phyloP scores from a whole-genome alignment of 73 alveolate species.

The Tetrahymena borealis region DNA sequence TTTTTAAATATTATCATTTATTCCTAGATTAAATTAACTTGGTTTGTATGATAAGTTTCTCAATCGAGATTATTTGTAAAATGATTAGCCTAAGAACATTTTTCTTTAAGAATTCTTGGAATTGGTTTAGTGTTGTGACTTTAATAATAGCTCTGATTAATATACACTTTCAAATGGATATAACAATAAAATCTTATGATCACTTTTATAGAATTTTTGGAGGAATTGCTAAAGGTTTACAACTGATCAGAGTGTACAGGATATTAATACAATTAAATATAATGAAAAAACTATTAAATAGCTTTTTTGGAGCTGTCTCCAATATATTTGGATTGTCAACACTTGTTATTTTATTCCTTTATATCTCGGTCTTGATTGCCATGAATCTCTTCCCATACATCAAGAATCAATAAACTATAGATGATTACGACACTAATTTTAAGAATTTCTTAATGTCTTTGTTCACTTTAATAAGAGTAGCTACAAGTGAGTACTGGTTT shows the following conservation, averaged over 20 bases:
- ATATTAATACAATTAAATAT: neutral
- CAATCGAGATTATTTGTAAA: neutral
- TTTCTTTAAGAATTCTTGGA: neutral
- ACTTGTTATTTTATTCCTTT: constrained; percentile 5
- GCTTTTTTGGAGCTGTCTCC: constrained; percentile 35
- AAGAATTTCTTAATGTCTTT: constrained; percentile 8
- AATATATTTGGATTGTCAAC: constrained; percentile 5
- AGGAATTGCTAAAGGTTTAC: constrained; percentile 8
- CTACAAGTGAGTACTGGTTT: constrained; percentile 29
- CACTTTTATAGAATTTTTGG: neutral
- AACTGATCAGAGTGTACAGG: constrained; percentile 14
- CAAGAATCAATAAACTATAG: neutral
- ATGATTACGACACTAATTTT: constrained; percentile 33
- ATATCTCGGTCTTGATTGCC: constrained; percentile 3
- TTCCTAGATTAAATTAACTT: neutral
- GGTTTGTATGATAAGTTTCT: neutral
- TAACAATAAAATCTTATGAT: neutral
- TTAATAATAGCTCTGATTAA: neutral
- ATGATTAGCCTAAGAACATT: neutral
- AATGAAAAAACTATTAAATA: constrained; percentile 6
- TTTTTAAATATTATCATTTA: too few relatives aligned
- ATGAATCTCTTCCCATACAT: constrained; percentile 27
- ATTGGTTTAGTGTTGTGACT: neutral
- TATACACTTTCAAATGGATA: neutral
- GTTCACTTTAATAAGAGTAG: constrained; percentile 21